Conservation (phyloP, 257 asterid species). For the Misopates orontium region DNA sequence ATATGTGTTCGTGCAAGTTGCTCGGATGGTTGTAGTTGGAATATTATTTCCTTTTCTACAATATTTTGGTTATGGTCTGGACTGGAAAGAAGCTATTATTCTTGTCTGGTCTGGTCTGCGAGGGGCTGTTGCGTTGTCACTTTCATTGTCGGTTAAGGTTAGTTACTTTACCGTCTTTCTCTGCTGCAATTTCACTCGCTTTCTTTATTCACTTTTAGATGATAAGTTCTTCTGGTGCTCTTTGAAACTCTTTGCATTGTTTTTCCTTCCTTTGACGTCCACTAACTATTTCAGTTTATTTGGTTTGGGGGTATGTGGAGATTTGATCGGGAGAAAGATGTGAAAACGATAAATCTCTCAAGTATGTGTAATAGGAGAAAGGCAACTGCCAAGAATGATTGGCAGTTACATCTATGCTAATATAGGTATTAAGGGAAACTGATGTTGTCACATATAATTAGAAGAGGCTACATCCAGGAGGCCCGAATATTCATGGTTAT, state of each 20-base stretch:
- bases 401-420: no score
- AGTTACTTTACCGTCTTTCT: slow-evolving; percentile 26
- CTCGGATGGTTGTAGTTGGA: slow-evolving; percentile 74
- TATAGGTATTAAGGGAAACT: no score
- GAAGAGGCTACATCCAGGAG: no score
- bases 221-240: background rate
- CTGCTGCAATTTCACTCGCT: background rate
- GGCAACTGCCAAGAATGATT: no score
- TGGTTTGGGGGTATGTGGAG: slow-evolving; percentile 5
- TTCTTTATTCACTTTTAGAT: background rate
- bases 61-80: slow-evolving; percentile 89
- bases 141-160: slow-evolving; percentile 82
- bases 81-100: slow-evolving; percentile 87
- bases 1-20: slow-evolving; percentile 68
- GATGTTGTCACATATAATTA: no score
- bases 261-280: slow-evolving; percentile 21
- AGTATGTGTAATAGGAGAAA: no score
- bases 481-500: no score
- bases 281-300: slow-evolving; percentile 3
- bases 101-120: slow-evolving; percentile 97
- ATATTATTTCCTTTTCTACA: slow-evolving; percentile 72
- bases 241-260: slow-evolving; percentile 1
- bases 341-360: no score
- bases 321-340: no score
- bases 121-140: slow-evolving; percentile 90